Conservation (phyloP, 176 grass and related monocot species). For the Tillandsia leiboldiana region DNA sequence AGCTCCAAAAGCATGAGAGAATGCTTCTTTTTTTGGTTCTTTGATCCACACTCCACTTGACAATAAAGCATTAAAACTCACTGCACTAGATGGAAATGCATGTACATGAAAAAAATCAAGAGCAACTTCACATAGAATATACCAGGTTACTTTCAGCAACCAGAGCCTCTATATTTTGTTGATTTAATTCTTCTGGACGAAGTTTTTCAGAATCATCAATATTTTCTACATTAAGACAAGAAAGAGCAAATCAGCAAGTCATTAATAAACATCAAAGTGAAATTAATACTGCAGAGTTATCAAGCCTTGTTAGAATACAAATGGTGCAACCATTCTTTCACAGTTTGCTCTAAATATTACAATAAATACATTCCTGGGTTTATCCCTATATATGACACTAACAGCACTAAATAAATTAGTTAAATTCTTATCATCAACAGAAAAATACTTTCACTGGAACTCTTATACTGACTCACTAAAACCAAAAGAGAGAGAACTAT, state of each 20-base stretch:
- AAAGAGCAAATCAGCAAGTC: conserved; percentile 9
- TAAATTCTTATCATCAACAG: too few relatives aligned
- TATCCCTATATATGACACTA: too few relatives aligned
- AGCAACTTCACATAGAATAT: conserved; percentile 13
- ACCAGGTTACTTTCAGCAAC: conserved; percentile 75
- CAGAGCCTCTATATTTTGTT: conserved; percentile 55
- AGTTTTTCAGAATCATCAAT: conserved; percentile 31
- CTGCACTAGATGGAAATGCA: background rate
- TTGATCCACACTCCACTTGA: background rate
- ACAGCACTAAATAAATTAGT: too few relatives aligned
- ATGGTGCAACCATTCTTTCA: too few relatives aligned
- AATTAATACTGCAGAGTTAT: too few relatives aligned
- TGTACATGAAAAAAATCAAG: background rate
- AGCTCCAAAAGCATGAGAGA: background rate
- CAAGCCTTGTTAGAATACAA: too few relatives aligned
- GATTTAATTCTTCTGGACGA: conserved; percentile 48
- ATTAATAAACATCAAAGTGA: background rate
- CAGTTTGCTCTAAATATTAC: too few relatives aligned
- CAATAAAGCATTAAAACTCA: background rate
- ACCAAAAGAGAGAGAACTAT: too few relatives aligned
- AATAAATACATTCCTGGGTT: too few relatives aligned
- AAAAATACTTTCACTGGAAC: too few relatives aligned
- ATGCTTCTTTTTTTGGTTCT: background rate
- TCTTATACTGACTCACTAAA: too few relatives aligned
- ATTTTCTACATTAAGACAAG: conserved; percentile 39